These are phyloP conservation scores for Massospora cicadina DNA, from an alignment of 371 early-diverging fungal genomes.

Conservation along the genomic window DNA sequence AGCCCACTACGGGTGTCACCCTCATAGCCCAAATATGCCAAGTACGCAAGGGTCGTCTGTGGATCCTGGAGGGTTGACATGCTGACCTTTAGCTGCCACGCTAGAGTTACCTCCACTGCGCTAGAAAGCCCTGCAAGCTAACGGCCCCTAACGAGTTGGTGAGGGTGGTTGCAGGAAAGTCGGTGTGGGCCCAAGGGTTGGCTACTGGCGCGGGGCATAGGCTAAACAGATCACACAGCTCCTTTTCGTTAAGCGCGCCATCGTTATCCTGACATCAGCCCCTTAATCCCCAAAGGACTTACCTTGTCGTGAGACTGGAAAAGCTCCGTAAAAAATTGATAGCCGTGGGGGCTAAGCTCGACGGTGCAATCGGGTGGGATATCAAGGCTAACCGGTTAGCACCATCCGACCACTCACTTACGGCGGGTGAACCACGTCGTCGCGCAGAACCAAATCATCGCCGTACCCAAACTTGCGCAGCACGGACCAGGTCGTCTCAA, in stretches of 20 bases:
- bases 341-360: slow-evolving; percentile 82
- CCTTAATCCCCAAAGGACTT: slow-evolving; percentile 1
- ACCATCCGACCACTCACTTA: neutral
- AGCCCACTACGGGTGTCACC: slow-evolving; percentile 58
- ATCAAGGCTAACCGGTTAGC: slow-evolving; percentile 38
- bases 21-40: slow-evolving; percentile 88
- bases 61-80: slow-evolving; percentile 88
- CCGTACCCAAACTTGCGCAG: slow-evolving; percentile 89
- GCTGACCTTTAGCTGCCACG: slow-evolving; percentile 19
- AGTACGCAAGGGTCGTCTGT: slow-evolving; percentile 68
- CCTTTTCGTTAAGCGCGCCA: slow-evolving; percentile 69
- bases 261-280: slow-evolving; percentile 61
- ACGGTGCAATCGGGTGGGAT: slow-evolving; percentile 75
- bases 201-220: slow-evolving; percentile 56
- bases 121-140: slow-evolving; percentile 88
- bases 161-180: slow-evolving; percentile 79
- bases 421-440: slow-evolving; percentile 38
- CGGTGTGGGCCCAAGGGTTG: slow-evolving; percentile 62
- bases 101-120: slow-evolving; percentile 73
- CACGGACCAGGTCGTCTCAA: slow-evolving; percentile 96
- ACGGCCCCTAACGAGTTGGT: slow-evolving; percentile 76
- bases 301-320: slow-evolving; percentile 84
- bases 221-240: slow-evolving; percentile 70
- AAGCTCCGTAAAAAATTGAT: slow-evolving; percentile 85
- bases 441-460: slow-evolving; percentile 70